Base-by-base conservation (phyloP, 805 yeast genomes). In the Yarrowia osloensis region DNA sequence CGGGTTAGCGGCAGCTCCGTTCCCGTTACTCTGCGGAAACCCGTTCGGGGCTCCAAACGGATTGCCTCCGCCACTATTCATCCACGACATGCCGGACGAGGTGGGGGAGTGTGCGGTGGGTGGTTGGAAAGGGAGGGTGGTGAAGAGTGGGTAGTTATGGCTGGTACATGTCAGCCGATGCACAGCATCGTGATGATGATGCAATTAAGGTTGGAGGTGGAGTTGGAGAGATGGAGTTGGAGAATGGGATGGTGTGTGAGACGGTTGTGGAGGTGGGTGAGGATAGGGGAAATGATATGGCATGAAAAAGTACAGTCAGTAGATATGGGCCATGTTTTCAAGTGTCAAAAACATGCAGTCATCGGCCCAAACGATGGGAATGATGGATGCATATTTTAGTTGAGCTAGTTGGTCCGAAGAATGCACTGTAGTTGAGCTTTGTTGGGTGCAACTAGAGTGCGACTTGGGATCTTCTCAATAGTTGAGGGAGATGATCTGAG, bases 1-100 rank as follows among this genome's bases (percentile, higher is more conserved):
- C 11, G 65, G 49, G 42, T 59, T 85, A 5, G 50, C 21, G 5
- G 50, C 21, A 3, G 68, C 29, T 15, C 42, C 31, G n/a, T 26
- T 54, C 4, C 47, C 62, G 22, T 24, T 28, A 3, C 26, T 26
- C 62, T 54, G 61, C 15, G 29, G 11, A 54, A 35, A 54, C 31
- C 61, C 61, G 31, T 22, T 54, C 13, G 4, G 22, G 9, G 22
- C 24, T 12, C 24, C 62, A 54, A 54, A 54, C 35, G 62, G 46
- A 37, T 24, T 37, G 5, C 35, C 47, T 17, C 62, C 62, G 46
- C 62, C 62, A 54, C 62, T 54, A n/a, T 19, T 17, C 35, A n/a
- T 8, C 62, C 62, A 54, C 62, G 62, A 54, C 62, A 54, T 54
- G 33, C 15, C 19, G 46, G 44, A 54, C 15, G 61, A 19, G 28